Evolutionary conservation across 768 basidiomycete genomes (phyloP).

Genomic region (Hygrocybe punicea): DNA sequence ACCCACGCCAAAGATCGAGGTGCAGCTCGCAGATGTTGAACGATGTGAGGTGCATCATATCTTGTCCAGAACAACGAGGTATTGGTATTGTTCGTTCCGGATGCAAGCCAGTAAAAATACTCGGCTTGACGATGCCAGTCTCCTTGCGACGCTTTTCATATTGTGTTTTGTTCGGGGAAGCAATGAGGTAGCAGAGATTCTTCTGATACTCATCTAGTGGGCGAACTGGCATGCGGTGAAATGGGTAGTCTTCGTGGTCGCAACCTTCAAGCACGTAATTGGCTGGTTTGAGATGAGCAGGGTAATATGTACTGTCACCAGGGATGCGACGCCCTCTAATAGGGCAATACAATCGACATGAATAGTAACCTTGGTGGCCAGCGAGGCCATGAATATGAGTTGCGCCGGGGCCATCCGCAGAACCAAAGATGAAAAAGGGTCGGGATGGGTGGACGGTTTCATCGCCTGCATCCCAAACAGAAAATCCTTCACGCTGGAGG

Average conservation of each 20-base stretch:
- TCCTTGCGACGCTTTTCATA: slow-evolving; percentile 26
- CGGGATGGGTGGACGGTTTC: neutral
- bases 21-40: slow-evolving; percentile 22
- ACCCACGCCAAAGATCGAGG: slow-evolving; percentile 22
- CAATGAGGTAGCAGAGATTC: slow-evolving; percentile 15
- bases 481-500: slow-evolving; percentile 18
- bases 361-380: slow-evolving; percentile 29
- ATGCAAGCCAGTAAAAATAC: slow-evolving; percentile 25
- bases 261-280: slow-evolving; percentile 21
- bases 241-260: slow-evolving; percentile 25
- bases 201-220: slow-evolving; percentile 14
- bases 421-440: slow-evolving; percentile 10
- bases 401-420: slow-evolving; percentile 26
- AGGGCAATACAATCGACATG: slow-evolving; percentile 31
- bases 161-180: slow-evolving; percentile 19
- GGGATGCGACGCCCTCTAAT: slow-evolving; percentile 27
- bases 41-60: slow-evolving; percentile 30
- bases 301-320: slow-evolving; percentile 30
- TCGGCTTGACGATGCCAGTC: too few species aligned
- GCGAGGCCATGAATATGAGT: slow-evolving; percentile 32
- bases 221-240: slow-evolving; percentile 10
- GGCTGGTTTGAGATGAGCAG: slow-evolving; percentile 25
- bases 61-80: slow-evolving; percentile 22
- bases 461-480: slow-evolving; percentile 21
- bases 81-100: slow-evolving; percentile 14